Percentiles rank a stretch among this genome's conserved stretches.
Evolutionary conservation across 306 rosid genomes (phyloP).

Genomic region (Prunus mongolica): DNA sequence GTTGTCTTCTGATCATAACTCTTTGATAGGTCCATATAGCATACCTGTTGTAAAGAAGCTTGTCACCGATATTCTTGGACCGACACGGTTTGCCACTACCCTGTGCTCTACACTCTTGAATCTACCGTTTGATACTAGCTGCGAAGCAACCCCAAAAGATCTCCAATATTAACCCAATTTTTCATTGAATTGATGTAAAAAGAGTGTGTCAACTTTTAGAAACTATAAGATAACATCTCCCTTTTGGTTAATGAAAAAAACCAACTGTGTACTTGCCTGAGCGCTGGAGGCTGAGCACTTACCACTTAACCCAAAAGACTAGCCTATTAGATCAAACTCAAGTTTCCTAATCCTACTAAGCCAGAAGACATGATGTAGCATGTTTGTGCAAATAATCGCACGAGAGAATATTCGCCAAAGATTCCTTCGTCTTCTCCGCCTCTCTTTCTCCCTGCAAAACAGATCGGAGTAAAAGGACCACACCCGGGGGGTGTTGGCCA

Average conservation of each 20-base stretch:
- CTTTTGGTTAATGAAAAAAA: too few relatives aligned
- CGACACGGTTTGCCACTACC: slow-evolving; percentile 20
- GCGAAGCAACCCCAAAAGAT: neutral
- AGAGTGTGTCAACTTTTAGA: neutral
- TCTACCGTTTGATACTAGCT: slow-evolving; percentile 32
- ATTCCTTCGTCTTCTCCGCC: too few relatives aligned
- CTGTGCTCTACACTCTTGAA: slow-evolving; percentile 39
- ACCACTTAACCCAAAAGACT: too few relatives aligned
- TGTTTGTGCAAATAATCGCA: too few relatives aligned
- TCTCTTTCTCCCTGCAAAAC: too few relatives aligned
- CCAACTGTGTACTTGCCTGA: too few relatives aligned
- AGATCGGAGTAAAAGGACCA: too few relatives aligned
- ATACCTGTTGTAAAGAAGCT: neutral
- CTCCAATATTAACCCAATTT: neutral
- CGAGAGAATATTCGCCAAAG: too few relatives aligned
- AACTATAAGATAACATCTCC: neutral
- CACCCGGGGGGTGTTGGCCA: too few relatives aligned
- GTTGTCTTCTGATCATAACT: neutral
- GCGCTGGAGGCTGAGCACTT: too few relatives aligned
- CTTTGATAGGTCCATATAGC: neutral
- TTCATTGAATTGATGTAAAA: too few relatives aligned
- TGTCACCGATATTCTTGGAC: neutral
- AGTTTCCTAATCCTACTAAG: neutral
- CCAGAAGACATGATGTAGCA: neutral
- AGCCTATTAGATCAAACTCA: too few relatives aligned